Evolutionary conservation across 768 basidiomycete genomes (phyloP).

Genomic region (Lyophyllum decastes): DNA sequence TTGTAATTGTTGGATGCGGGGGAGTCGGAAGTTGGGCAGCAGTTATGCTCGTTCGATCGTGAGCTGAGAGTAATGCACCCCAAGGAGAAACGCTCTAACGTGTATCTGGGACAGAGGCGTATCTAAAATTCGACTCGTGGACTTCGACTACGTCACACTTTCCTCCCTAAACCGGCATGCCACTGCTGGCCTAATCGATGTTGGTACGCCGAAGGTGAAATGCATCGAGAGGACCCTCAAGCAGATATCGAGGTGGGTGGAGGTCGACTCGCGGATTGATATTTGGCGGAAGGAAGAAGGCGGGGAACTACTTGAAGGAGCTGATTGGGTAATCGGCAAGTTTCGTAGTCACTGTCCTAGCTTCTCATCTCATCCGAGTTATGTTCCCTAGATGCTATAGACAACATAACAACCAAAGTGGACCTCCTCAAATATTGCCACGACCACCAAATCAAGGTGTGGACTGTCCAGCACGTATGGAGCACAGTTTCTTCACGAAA

Average conservation of each 20-base stretch:
- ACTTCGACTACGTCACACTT: slow-evolving; percentile 96
- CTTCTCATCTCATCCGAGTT: slow-evolving; percentile 3
- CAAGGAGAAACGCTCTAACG: neutral
- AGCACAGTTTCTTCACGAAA: slow-evolving; percentile 20
- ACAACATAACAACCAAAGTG: slow-evolving; percentile 96
- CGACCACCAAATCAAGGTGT: slow-evolving; percentile 76
- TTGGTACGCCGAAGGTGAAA: slow-evolving; percentile 90
- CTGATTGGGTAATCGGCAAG: slow-evolving; percentile 91
- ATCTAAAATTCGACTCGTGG: slow-evolving; percentile 75
- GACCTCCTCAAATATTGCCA: slow-evolving; percentile 91
- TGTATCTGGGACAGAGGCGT: slow-evolving; percentile 53
- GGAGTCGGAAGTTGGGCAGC: slow-evolving; percentile 98
- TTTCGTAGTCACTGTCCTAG: neutral
- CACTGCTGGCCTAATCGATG: slow-evolving; percentile 84
- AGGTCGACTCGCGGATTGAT: slow-evolving; percentile 82
- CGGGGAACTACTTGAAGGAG: slow-evolving; percentile 70
- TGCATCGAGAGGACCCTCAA: slow-evolving; percentile 70
- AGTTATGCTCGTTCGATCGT: slow-evolving; percentile 92
- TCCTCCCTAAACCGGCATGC: slow-evolving; percentile 96
- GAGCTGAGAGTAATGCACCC: slow-evolving; percentile 31
- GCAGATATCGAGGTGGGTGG: slow-evolving; percentile 80
- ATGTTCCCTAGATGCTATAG: slow-evolving; percentile 78
- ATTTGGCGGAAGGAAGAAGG: slow-evolving; percentile 88
- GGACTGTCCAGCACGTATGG: slow-evolving; percentile 8
- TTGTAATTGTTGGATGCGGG: slow-evolving; percentile 92